Conservation (phyloP, 148 eudicot genomes). For the Chenopodium album region DNA sequence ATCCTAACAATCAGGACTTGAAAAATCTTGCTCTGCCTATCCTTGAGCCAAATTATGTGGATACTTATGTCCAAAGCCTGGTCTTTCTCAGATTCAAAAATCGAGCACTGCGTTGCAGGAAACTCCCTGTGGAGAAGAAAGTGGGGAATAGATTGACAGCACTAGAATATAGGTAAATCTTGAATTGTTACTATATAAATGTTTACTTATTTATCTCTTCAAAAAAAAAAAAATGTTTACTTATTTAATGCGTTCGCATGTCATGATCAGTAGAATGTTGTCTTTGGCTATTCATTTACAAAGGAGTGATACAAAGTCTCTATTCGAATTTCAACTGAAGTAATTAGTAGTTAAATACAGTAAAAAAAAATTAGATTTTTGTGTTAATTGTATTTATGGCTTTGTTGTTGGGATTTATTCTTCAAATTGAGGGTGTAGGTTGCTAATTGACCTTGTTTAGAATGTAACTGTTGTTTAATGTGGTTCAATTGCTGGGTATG, state of each 20-base stretch:
- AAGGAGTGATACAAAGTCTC: not conserved
- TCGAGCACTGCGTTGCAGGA: not conserved
- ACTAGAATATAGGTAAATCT: not conserved
- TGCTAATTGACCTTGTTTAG: too few species aligned
- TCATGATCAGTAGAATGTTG: not conserved
- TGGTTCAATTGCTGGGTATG: too few species aligned
- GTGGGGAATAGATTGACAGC: not conserved
- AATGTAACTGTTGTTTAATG: too few species aligned
- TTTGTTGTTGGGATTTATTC: too few species aligned
- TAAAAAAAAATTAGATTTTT: too few species aligned
- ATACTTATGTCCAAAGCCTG: slow-evolving; percentile 17
- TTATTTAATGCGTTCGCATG: not conserved
- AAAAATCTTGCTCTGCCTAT: slow-evolving; percentile 20
- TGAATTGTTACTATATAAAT: not conserved
- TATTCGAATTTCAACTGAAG: too few species aligned
- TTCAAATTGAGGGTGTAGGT: too few species aligned
- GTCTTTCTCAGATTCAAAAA: slow-evolving; percentile 18
- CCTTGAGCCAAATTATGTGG: slow-evolving; percentile 17
- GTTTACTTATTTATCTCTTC: too few species aligned
- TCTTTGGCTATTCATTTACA: not conserved
- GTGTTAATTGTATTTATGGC: too few species aligned
- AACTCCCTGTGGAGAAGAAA: slow-evolving; percentile 12
- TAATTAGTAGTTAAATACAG: too few species aligned
- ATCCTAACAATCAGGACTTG: slow-evolving; percentile 7
- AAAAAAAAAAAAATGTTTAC: too few species aligned